phyloP scores from a whole-genome alignment of 768 basidiomycete species.

The Trametes villosa region DNA sequence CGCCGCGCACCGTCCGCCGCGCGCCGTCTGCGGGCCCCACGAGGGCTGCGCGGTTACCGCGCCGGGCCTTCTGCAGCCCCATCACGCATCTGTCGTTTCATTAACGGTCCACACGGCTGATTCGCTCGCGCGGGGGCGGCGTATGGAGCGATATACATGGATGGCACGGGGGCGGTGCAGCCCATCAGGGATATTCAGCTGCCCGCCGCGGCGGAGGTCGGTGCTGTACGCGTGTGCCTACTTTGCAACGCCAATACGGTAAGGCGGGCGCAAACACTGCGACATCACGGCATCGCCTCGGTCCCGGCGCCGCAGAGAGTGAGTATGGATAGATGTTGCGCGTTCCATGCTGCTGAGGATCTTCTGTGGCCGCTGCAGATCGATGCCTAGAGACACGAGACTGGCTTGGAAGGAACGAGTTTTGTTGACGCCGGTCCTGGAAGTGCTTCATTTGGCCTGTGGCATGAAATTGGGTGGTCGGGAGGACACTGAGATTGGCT shows the following conservation, averaged over 20 bases:
- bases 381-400: background rate
- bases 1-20: background rate
- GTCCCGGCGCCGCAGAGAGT: conserved; percentile 4
- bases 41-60: conserved; percentile 8
- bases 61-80: background rate
- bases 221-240: background rate
- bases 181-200: conserved; percentile 8
- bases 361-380: background rate
- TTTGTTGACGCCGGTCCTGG: no score
- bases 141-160: background rate
- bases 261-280: background rate
- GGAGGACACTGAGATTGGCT: no score
- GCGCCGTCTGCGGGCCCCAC: conserved; percentile 9
- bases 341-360: background rate
- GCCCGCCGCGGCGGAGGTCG: background rate
- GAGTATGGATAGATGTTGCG: background rate
- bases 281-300: conserved; percentile 8
- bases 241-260: background rate
- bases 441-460: no score
- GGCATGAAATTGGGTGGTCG: no score
- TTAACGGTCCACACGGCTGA: conserved; percentile 1
- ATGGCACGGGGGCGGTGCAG: conserved; percentile 7
- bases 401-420: background rate
- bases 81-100: conserved; percentile 18
- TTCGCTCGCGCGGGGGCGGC: background rate